phyloP scores from a whole-genome alignment of 2,329 filamentous ascomycete species.

The Fusarium equiseti region DNA sequence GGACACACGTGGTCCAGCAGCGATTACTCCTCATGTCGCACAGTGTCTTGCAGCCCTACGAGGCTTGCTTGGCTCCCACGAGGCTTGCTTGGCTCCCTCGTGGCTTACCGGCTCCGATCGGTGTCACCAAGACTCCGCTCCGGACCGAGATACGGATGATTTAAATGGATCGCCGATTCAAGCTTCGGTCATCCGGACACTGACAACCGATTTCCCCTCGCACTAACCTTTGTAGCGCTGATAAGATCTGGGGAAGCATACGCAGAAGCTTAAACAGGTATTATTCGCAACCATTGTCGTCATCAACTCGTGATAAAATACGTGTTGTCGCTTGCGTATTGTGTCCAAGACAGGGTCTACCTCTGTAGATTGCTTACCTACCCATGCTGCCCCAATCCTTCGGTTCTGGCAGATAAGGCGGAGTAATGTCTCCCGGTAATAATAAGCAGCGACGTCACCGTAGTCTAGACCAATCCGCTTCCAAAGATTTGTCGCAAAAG shows the following conservation, averaged over 20 bases:
- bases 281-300: constrained; percentile 8
- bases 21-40: not conserved
- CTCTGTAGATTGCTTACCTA: not conserved
- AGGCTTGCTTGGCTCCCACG: not conserved
- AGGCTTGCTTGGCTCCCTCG: not conserved
- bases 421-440: constrained; percentile 15
- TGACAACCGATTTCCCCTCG: not conserved
- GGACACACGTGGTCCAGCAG: not conserved
- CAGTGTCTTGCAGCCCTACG: not conserved
- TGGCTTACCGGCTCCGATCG: not conserved
- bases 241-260: not conserved
- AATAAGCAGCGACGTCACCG: constrained; percentile 27
- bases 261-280: not conserved
- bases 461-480: constrained; percentile 12
- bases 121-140: constrained; percentile 3
- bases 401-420: constrained; percentile 5
- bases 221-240: not conserved
- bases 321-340: constrained; percentile 30
- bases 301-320: constrained; percentile 21
- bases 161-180: constrained; percentile 14
- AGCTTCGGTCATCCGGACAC: not conserved
- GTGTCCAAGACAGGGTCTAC: constrained; percentile 5
- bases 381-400: not conserved
- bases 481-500: constrained; percentile 26
- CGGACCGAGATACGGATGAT: not conserved